Evolutionary conservation across 768 basidiomycete species (phyloP).

Genomic region (Tricholoma terreum): DNA sequence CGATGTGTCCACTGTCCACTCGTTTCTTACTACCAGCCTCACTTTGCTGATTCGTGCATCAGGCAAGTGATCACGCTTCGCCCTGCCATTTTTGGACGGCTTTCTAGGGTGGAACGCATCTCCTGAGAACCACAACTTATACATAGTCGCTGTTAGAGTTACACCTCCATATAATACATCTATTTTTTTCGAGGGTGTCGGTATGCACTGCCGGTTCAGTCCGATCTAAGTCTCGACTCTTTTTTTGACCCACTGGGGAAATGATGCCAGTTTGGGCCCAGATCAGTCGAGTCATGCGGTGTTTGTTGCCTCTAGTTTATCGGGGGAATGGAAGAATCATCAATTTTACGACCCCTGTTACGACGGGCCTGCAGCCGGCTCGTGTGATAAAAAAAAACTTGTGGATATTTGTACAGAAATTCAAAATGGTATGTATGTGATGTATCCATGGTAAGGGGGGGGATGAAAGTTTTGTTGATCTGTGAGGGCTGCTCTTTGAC

Average conservation of each 20-base stretch:
- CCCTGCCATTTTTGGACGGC: not conserved
- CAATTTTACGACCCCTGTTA: conserved; percentile 1
- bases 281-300: conserved; percentile 2
- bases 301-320: not conserved
- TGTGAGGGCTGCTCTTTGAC: no score
- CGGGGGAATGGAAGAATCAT: conserved; percentile 3
- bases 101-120: not conserved
- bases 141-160: no score
- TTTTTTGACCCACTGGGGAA: not conserved
- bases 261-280: not conserved
- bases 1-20: not conserved
- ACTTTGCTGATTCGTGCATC: not conserved
- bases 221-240: not conserved
- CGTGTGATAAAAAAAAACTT: not conserved
- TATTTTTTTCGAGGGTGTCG: not conserved
- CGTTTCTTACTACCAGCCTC: not conserved
- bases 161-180: not conserved
- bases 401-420: no score
- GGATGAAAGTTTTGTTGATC: no score
- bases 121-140: not conserved
- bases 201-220: not conserved
- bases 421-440: not conserved
- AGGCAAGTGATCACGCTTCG: not conserved
- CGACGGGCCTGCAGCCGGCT: not conserved
- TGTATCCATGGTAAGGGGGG: not conserved